Percentiles rank a stretch among this genome's conserved stretches.
Evolutionary conservation across 2,329 filamentous ascomycete genomes (phyloP).

Genomic region (Colletotrichum scovillei): DNA sequence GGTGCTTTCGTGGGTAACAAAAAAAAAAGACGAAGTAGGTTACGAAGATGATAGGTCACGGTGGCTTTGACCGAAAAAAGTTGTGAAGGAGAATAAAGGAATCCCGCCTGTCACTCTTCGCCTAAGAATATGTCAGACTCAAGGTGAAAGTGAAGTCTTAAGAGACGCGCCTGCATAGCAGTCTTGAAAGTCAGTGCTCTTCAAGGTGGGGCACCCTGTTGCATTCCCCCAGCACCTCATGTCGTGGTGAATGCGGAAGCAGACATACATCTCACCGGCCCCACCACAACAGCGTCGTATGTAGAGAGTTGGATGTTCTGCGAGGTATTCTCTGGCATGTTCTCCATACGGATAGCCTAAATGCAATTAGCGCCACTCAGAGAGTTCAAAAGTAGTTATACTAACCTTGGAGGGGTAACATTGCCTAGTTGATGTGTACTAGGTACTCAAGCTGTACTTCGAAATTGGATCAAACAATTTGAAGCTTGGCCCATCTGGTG

Average conservation of each 20-base stretch:
- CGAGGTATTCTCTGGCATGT: slow-evolving; percentile 5
- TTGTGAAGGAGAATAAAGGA: background rate
- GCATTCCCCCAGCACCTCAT: background rate
- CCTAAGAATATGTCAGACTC: background rate
- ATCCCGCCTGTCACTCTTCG: background rate
- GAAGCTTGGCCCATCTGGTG: slow-evolving; percentile 18
- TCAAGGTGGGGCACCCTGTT: slow-evolving; percentile 18
- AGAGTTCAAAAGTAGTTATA: slow-evolving; percentile 23
- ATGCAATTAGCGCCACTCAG: slow-evolving; percentile 18
- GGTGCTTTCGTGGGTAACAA: background rate
- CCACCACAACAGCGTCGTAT: background rate
- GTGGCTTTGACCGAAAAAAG: background rate
- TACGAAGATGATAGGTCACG: too few relatives aligned
- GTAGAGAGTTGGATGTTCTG: background rate
- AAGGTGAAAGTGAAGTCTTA: background rate
- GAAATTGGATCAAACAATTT: background rate
- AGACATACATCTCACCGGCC: background rate
- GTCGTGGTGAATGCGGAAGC: slow-evolving; percentile 4
- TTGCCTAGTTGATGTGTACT: background rate
- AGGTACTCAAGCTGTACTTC: slow-evolving; percentile 13
- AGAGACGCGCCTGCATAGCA: background rate
- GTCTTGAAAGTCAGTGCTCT: slow-evolving; percentile 30
- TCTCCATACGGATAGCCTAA: slow-evolving; percentile 6
- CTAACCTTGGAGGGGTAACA: background rate
- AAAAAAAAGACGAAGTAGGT: too few relatives aligned